Conservation (phyloP, 2,329 filamentous ascomycete species). For the Fusarium sp. region DNA sequence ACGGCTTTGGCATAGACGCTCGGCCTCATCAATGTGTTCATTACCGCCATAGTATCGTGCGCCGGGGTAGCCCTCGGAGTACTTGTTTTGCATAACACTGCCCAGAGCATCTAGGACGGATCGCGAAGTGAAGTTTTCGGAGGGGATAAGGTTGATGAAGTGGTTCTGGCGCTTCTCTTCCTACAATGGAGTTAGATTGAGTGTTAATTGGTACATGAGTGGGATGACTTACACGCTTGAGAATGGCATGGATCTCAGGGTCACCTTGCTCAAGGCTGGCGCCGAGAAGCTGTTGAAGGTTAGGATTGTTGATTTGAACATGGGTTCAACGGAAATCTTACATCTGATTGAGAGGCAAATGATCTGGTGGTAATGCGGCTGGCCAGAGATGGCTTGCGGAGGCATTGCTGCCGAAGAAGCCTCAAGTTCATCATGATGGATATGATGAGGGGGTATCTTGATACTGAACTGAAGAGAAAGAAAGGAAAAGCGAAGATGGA, state of each 20-base stretch:
- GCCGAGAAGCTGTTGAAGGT: conserved; percentile 75
- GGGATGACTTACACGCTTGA: conserved; percentile 77
- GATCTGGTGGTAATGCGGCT: conserved; percentile 37
- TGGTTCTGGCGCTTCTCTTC: conserved; percentile 96
- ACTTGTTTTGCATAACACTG: conserved; percentile 97
- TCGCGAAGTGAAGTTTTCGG: conserved; percentile 92
- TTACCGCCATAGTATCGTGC: conserved; percentile 96
- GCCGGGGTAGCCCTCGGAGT: conserved; percentile 96
- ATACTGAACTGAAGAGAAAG: conserved; percentile 2
- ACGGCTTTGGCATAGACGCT: conserved; percentile 86
- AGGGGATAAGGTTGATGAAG: conserved; percentile 95
- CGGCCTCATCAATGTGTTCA: conserved; percentile 90
- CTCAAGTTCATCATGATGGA: conserved; percentile 44
- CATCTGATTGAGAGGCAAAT: conserved; percentile 45
- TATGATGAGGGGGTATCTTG: conserved; percentile 18
- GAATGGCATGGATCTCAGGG: conserved; percentile 83
- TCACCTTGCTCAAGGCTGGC: conserved; percentile 83
- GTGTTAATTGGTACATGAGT: not conserved
- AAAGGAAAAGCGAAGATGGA: not conserved
- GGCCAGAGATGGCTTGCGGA: conserved; percentile 44
- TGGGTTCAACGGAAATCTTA: not conserved
- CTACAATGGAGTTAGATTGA: conserved; percentile 57
- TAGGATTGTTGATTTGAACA: not conserved
- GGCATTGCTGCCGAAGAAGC: conserved; percentile 44
- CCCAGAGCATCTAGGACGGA: conserved; percentile 89